Percentiles rank a stretch among this genome's conserved stretches.
Evolutionary conservation across 768 basidiomycete species (phyloP).

Genomic region (Amylocystis lapponica): DNA sequence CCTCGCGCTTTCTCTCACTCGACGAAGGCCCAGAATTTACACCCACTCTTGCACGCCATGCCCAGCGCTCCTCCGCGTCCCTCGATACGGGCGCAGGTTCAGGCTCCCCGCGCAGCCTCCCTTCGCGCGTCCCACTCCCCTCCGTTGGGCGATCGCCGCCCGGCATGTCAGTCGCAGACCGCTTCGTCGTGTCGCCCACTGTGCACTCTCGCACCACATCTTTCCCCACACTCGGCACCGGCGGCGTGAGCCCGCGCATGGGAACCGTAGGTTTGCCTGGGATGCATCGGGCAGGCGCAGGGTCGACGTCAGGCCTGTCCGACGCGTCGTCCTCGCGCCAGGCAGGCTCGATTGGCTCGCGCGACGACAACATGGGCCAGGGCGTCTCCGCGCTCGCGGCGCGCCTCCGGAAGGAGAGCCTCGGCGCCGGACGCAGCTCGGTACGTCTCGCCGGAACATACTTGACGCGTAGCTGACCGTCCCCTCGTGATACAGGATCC

Average conservation of each 20-base stretch:
- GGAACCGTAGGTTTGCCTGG: slow-evolving; percentile 30
- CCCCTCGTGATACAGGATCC: not conserved
- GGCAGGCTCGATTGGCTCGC: slow-evolving; percentile 28
- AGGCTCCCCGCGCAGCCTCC: slow-evolving; percentile 37
- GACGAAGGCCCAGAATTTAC: slow-evolving; percentile 64
- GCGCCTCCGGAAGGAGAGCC: slow-evolving; percentile 47
- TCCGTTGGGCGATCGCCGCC: slow-evolving; percentile 45
- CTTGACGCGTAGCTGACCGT: too few relatives aligned
- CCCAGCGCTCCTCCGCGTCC: slow-evolving; percentile 50
- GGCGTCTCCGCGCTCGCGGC: slow-evolving; percentile 30
- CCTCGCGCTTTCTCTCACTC: slow-evolving; percentile 63
- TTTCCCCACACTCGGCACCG: slow-evolving; percentile 20
- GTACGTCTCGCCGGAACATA: too few relatives aligned
- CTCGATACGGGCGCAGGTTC: too few relatives aligned
- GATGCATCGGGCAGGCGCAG: slow-evolving; percentile 14
- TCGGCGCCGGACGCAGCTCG: slow-evolving; percentile 31
- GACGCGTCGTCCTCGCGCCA: slow-evolving; percentile 35
- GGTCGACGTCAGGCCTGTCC: slow-evolving; percentile 35
- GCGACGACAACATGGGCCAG: slow-evolving; percentile 32
- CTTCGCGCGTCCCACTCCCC: slow-evolving; percentile 38
- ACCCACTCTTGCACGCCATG: slow-evolving; percentile 65
- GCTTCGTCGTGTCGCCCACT: slow-evolving; percentile 34
- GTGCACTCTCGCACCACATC: slow-evolving; percentile 32
- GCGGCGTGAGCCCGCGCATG: slow-evolving; percentile 27
- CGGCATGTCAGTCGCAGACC: slow-evolving; percentile 35